Evolutionary conservation across 2,329 filamentous ascomycete genomes (phyloP).

Genomic region (Didymosphaeria variabile): DNA sequence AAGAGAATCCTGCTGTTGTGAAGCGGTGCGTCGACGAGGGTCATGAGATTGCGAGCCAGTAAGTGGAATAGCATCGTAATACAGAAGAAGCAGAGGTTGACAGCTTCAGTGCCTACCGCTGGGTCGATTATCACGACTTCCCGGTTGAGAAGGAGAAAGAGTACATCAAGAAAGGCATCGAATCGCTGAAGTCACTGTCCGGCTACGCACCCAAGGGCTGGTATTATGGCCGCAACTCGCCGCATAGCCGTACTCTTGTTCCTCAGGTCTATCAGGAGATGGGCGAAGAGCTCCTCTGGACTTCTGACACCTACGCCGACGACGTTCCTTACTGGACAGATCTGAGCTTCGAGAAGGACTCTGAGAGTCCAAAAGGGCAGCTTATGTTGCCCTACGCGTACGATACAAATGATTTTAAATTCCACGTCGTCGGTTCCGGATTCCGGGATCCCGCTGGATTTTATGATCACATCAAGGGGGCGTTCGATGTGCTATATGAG

Average conservation of each 20-base stretch:
- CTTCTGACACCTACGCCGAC: constrained; percentile 62
- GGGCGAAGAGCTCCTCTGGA: constrained; percentile 61
- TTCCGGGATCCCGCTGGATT: constrained; percentile 58
- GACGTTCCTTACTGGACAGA: constrained; percentile 67
- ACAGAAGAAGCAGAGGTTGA: neutral
- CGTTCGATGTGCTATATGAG: constrained; percentile 64
- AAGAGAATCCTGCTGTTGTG: constrained; percentile 59
- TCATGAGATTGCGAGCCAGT: constrained; percentile 61
- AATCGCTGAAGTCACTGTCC: constrained; percentile 53
- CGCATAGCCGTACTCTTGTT: constrained; percentile 57
- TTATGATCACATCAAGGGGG: constrained; percentile 58
- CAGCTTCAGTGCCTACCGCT: constrained; percentile 53
- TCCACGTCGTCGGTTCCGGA: constrained; percentile 53
- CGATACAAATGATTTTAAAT: constrained; percentile 65
- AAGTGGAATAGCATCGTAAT: constrained; percentile 1
- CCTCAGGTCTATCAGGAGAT: constrained; percentile 63
- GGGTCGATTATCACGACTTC: constrained; percentile 62
- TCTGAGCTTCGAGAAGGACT: constrained; percentile 58
- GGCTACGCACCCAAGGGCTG: constrained; percentile 60
- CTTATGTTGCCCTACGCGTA: constrained; percentile 65
- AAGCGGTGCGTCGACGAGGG: constrained; percentile 59
- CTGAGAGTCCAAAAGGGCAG: constrained; percentile 55
- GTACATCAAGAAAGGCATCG: constrained; percentile 57
- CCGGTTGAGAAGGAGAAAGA: constrained; percentile 58
- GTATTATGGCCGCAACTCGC: constrained; percentile 60